These are phyloP conservation scores for Solanum hybrid DNA, from an alignment of 305 asterid species.

Conservation along the genomic window DNA sequence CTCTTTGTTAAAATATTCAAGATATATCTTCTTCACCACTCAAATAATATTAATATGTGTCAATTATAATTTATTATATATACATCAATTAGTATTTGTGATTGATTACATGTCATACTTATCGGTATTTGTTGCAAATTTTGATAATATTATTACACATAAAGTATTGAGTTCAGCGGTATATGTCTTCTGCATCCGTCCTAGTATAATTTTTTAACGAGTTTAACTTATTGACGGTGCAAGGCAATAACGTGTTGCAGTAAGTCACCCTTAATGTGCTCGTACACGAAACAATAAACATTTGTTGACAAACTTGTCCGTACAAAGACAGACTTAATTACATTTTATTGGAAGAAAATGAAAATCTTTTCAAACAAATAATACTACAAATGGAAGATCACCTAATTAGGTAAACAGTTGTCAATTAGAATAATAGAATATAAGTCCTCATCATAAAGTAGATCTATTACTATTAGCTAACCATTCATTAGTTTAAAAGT, in stretches of 20 bases:
- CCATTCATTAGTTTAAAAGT: constrained; percentile 13
- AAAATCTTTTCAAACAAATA: background rate
- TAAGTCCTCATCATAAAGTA: background rate
- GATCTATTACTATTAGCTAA: background rate
- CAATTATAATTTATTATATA: background rate
- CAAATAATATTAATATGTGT: background rate
- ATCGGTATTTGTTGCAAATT: background rate
- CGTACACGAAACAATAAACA: background rate
- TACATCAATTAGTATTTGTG: background rate
- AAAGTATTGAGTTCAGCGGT: background rate
- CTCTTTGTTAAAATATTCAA: background rate
- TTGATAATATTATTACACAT: background rate
- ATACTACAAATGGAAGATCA: background rate
- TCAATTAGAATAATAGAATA: background rate
- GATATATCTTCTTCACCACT: background rate
- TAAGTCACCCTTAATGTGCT: background rate
- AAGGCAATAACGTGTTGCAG: background rate
- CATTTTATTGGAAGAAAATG: background rate
- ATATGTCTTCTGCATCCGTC: background rate
- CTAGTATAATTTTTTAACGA: background rate
- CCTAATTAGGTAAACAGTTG: background rate
- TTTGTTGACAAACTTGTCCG: background rate
- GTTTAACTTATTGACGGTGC: background rate
- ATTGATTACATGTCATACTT: background rate
- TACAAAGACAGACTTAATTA: background rate